Percentiles rank a stretch among this genome's conserved stretches.
phyloP scores from a whole-genome alignment of 352 stramenopile species.

The Ochromonadaceae sp. region DNA sequence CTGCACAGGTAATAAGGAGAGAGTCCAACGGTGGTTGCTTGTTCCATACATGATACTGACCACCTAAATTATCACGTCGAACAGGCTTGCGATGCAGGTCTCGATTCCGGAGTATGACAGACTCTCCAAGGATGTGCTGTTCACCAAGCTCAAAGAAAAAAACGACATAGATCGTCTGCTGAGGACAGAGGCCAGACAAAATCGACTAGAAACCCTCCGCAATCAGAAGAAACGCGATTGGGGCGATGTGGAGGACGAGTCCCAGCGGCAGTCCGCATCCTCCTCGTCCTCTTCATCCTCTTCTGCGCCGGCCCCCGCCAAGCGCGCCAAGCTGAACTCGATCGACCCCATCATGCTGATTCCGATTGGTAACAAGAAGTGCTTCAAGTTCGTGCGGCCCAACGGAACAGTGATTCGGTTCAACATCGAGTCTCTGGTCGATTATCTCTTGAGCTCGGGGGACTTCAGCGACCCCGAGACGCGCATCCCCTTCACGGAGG shows the following conservation, averaged over 20 bases:
- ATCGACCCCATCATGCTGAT: constrained; percentile 68
- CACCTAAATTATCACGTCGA: background rate
- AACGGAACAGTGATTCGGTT: constrained; percentile 61
- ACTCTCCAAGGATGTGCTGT: background rate
- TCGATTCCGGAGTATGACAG: background rate
- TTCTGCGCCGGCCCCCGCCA: background rate
- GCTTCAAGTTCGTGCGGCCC: constrained; percentile 53
- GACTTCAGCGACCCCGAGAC: constrained; percentile 67
- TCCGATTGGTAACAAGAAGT: constrained; percentile 47
- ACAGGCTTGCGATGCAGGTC: constrained; percentile 6
- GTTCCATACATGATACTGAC: background rate
- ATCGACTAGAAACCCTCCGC: background rate
- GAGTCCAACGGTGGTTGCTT: background rate
- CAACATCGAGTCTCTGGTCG: constrained; percentile 61
- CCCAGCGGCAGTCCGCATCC: background rate
- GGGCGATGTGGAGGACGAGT: constrained; percentile 2
- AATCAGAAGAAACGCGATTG: background rate
- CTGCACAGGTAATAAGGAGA: constrained; percentile 18
- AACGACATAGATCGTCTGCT: constrained; percentile 4
- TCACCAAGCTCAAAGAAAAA: background rate
- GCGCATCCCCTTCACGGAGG: constrained; percentile 59
- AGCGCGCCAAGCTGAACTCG: constrained; percentile 24
- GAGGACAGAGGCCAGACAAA: constrained; percentile 8
- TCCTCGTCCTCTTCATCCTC: background rate
- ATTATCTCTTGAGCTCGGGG: constrained; percentile 62